Conservation (phyloP, 1,284 basidiomycete species). For the Meripilus lineatus region DNA sequence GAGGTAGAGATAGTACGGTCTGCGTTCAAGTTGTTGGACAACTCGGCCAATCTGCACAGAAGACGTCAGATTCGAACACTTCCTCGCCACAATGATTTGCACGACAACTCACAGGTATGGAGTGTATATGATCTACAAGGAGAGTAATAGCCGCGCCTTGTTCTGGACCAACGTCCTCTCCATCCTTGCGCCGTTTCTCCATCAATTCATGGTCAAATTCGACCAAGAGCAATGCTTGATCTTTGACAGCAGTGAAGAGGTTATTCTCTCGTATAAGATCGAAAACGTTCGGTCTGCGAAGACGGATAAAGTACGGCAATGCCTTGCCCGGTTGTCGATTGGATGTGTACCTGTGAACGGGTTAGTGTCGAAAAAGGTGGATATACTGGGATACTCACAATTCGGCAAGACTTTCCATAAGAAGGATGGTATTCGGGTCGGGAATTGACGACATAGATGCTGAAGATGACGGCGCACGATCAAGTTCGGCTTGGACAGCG, state of each 20-base stretch:
- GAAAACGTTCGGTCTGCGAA: constrained; percentile 88
- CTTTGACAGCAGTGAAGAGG: constrained; percentile 91
- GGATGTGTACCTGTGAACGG: constrained; percentile 58
- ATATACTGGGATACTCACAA: constrained; percentile 46
- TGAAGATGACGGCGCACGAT: constrained; percentile 50
- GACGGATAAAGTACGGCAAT: constrained; percentile 81
- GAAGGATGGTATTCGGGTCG: constrained; percentile 42
- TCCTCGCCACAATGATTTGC: background rate
- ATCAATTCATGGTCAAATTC: constrained; percentile 92
- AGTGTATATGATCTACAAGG: constrained; percentile 92
- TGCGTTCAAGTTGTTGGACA: constrained; percentile 77
- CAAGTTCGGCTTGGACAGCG: constrained; percentile 81
- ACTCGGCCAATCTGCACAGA: constrained; percentile 72
- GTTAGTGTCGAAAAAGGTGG: background rate
- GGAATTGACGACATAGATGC: constrained; percentile 30
- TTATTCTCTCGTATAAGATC: constrained; percentile 94
- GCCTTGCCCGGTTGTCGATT: constrained; percentile 95
- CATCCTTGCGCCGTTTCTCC: constrained; percentile 48
- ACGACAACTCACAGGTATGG: constrained; percentile 76
- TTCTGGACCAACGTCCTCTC: constrained; percentile 31
- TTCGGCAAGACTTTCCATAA: constrained; percentile 93
- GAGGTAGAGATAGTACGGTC: constrained; percentile 84
- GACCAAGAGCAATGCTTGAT: constrained; percentile 87
- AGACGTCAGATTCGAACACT: background rate
- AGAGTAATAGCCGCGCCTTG: constrained; percentile 77